Base-by-base conservation (phyloP, 2,329 filamentous ascomycete genomes). In the Aureobasidium subglaciale region DNA sequence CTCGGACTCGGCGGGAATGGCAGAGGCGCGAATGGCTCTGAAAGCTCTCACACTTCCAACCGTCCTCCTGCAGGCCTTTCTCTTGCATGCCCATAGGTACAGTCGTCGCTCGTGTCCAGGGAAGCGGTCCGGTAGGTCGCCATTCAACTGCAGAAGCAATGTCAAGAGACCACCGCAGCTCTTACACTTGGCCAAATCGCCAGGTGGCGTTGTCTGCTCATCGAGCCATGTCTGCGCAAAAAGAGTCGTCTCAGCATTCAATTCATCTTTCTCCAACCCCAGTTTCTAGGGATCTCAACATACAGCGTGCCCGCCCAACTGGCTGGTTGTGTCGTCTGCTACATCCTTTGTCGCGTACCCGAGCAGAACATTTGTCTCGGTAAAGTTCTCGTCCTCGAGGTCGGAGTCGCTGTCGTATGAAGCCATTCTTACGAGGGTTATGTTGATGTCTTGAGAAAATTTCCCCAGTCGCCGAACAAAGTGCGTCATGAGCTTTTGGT, bases 131-230 rank as follows among this genome's bases (percentile, higher is more conserved):
- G 90, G 91, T 3, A 97, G 79, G 68, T 96, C 90, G 64, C 84
- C 91, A 71, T 99, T 90, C 25, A 99, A 80, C 71, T 99, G 90
- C 43, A 99, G 80, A 3, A 99, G 81, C 10, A 97, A 79, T 1
- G 83, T 85, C 82, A 96, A 90, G 52, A 89, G 73, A 52, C 84
- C 81, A 62, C 90, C 88, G 81, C 93, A 99, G 61, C 88, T 80
- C 71, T 88, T 90, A 76, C 93, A 99, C 71, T 85, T 86, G 20
- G 88, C 90, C 9, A 95, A 79, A 1, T 85, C 76, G 22, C 87
- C 87, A 1, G 88, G 87, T 7, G 92, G 88, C 4, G 87, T 77
- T 37, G 78, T 81, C 53, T 78, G 74, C n/a, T 79, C 71, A 63
- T 91, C 85, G 34, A 96, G 76, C 93, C 93, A 99, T 71, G 86